Evolutionary conservation across 2,329 filamentous ascomycete genomes (phyloP), one percentile per base, ranked within the genome.

Genomic region (Fusarium caatingaense): DNA sequence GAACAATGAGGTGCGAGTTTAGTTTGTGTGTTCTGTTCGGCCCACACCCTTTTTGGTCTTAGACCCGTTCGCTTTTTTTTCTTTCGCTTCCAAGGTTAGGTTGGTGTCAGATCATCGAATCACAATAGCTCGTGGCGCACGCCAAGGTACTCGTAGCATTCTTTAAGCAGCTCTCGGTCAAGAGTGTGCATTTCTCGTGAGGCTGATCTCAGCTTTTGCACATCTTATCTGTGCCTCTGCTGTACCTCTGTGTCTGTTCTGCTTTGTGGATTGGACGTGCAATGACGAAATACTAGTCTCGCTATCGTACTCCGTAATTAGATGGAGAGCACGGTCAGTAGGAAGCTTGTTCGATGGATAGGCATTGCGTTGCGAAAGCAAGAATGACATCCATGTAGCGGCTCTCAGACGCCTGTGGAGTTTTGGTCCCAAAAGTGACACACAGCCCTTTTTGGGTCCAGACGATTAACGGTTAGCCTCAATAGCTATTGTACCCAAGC

Each of bases 61-160:
- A 27, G 48, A n/a, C n/a, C 32, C 48, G 23, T 51, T 41, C 62
- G 50, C 44, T 62, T 30, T 37, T 20, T 23, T 32, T 30, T 13
- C 28, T 13, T 30, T 30, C 2, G 28, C 32, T 28, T 59, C 68
- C 56, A 65, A 60, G 60, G 60, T 10, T 34, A 60, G 60, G 60
- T 10, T 34, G 54, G 50, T 47, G 46, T 50, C 69, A 72, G 69
- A 72, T 72, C 69, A 72, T 68, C 69, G 63, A 70, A 72, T 72
- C 60, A 60, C 41, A 66, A 32, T 21, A 20, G 13, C 16, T 41
- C 32, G 47, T 65, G 60, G 60, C 47, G 47, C 54, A 53, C 51
- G 60, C 62, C 62, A 65, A 64, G 56, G 34, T 60, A 65, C 60
- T 30, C 37, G 32, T 45, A 51, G 40, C 66, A 69, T 69, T 69